Evolutionary conservation across 768 basidiomycete genomes (phyloP).

Genomic region (Antrodiella citrinella): DNA sequence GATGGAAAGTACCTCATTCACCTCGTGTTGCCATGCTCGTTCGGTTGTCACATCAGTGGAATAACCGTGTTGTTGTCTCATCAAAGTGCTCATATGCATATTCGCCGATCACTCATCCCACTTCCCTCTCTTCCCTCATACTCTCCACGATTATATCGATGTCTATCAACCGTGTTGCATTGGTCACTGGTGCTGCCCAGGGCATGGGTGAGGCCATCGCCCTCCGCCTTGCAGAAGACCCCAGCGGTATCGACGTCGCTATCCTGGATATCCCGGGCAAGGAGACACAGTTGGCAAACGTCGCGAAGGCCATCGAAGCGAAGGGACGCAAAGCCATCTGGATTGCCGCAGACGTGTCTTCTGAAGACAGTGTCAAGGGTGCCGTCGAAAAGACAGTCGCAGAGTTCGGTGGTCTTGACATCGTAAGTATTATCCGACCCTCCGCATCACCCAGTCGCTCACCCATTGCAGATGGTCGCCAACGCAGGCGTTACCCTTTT

Average conservation of each 20-base stretch:
- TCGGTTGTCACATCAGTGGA: no score
- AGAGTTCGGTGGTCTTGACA: constrained; percentile 36
- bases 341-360: constrained; percentile 31
- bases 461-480: constrained; percentile 19
- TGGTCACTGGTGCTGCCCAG: constrained; percentile 34
- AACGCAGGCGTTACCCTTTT: constrained; percentile 17
- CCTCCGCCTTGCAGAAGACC: constrained; percentile 19
- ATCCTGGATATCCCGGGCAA: constrained; percentile 14
- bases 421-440: constrained; percentile 27
- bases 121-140: background rate
- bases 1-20: no score
- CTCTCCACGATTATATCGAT: background rate
- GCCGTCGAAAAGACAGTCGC: constrained; percentile 27
- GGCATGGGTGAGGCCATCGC: constrained; percentile 23
- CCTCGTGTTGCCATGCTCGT: no score
- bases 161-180: constrained; percentile 19
- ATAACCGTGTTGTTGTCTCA: no score
- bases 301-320: constrained; percentile 12
- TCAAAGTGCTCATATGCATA: no score
- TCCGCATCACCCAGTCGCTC: background rate
- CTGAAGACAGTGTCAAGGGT: constrained; percentile 33
- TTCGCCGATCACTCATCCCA: background rate
- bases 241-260: constrained; percentile 14
- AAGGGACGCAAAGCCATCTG: constrained; percentile 18
- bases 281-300: constrained; percentile 5